Percentiles rank a stretch among this genome's conserved stretches.
Conservation (phyloP, 73 alveolate species). For the Paramecium biaurelia region DNA sequence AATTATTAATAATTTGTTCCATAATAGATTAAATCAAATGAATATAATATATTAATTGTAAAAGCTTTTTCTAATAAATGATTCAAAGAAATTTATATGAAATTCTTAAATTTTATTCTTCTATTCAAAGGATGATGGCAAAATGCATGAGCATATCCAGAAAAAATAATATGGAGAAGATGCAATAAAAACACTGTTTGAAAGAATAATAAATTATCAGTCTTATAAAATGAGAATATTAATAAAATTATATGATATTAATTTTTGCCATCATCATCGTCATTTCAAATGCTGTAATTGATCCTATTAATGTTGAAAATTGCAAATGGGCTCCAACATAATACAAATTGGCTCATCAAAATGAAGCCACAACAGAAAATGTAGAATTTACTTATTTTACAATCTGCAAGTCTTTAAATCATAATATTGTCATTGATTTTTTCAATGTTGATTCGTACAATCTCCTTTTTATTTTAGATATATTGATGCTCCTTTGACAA, state of each 20-base stretch:
- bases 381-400: neutral
- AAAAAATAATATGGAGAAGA: no score
- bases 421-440: neutral
- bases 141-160: no score
- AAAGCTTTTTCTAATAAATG: no score
- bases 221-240: neutral
- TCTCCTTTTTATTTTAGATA: neutral
- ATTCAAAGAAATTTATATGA: no score
- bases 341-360: neutral
- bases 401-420: neutral
- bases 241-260: neutral
- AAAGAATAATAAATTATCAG: no score
- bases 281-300: neutral
- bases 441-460: neutral
- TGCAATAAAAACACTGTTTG: no score
- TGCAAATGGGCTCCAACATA: constrained; percentile 13
- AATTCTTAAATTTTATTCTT: no score
- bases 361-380: neutral
- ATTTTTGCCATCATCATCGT: neutral
- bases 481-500: neutral
- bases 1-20: no score
- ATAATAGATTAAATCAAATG: no score
- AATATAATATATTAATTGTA: no score
- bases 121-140: no score
- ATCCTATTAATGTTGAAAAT: neutral